Evolutionary conservation across 1,284 basidiomycete species (phyloP).

Genomic region (Fomitopsis betulina): DNA sequence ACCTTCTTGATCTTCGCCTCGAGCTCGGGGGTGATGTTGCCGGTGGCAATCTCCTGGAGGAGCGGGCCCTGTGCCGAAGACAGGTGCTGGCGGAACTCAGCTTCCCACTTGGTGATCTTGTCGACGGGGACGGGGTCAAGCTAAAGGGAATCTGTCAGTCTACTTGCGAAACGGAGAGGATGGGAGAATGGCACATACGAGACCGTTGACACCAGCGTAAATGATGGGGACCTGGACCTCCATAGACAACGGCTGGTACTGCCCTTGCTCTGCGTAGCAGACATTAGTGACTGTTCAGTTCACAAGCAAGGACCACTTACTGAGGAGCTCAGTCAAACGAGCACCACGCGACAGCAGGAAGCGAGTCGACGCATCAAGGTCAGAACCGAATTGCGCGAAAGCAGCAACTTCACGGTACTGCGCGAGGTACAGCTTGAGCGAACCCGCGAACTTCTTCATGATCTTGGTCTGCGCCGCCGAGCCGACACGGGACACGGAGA

Average conservation of each 20-base stretch:
- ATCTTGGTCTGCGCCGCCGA: constrained; percentile 99
- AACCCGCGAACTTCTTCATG: constrained; percentile 99
- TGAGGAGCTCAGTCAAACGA: constrained; percentile 97
- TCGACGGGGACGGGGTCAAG: constrained; percentile 93
- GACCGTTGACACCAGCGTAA: constrained; percentile 99
- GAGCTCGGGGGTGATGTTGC: constrained; percentile 83
- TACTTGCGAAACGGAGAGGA: neutral
- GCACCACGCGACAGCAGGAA: constrained; percentile 97
- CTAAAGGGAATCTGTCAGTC: constrained; percentile 29
- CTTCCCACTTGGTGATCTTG: constrained; percentile 93
- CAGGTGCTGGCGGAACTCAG: constrained; percentile 83
- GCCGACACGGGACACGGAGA: constrained; percentile 99
- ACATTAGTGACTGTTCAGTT: neutral
- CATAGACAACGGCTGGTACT: constrained; percentile 90
- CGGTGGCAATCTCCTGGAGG: constrained; percentile 79
- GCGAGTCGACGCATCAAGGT: constrained; percentile 97
- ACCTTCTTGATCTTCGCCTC: constrained; percentile 93
- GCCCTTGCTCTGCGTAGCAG: constrained; percentile 78
- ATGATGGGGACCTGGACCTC: constrained; percentile 98
- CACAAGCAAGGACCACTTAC: constrained; percentile 36
- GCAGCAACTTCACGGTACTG: constrained; percentile 99
- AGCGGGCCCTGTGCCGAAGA: constrained; percentile 64
- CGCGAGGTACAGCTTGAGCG: constrained; percentile 98
- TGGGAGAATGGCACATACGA: constrained; percentile 47
- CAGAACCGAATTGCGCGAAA: constrained; percentile 99